A percentile compares a stretch with the other conserved stretches of the same genome.
Evolutionary conservation across 306 rosid species (phyloP).

Genomic region (Dalbergia cultrata): DNA sequence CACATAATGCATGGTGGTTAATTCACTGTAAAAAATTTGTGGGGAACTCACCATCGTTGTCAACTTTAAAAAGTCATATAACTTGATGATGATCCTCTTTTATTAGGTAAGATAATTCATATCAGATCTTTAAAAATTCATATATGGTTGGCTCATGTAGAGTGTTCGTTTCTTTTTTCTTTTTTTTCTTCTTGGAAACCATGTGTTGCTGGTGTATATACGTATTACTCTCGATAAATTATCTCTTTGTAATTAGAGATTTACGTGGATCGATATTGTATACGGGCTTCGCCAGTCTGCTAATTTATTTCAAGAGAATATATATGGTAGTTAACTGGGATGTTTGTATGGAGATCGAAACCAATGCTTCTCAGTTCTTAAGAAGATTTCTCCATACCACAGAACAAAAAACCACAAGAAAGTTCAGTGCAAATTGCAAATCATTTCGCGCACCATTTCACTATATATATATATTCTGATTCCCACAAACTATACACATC

Average conservation of each 20-base stretch:
- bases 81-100: constrained; percentile 6
- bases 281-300: background rate
- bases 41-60: background rate
- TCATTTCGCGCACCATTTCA: background rate
- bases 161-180: too few species aligned
- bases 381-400: background rate
- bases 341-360: background rate
- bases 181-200: background rate
- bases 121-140: background rate
- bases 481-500: too few species aligned
- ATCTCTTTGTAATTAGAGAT: background rate
- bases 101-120: background rate
- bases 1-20: background rate
- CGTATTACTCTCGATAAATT: background rate
- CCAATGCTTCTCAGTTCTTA: background rate
- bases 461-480: background rate
- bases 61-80: background rate
- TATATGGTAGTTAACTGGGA: background rate
- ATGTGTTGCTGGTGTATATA: background rate
- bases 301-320: background rate
- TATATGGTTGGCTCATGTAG: too few species aligned
- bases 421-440: background rate
- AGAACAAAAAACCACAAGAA: background rate
- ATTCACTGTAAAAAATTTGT: background rate
- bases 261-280: background rate